Percentiles rank a stretch among this genome's conserved stretches.
These are phyloP conservation scores for Populus alba DNA, from an alignment of 345 rosid species.

Conservation along the genomic window DNA sequence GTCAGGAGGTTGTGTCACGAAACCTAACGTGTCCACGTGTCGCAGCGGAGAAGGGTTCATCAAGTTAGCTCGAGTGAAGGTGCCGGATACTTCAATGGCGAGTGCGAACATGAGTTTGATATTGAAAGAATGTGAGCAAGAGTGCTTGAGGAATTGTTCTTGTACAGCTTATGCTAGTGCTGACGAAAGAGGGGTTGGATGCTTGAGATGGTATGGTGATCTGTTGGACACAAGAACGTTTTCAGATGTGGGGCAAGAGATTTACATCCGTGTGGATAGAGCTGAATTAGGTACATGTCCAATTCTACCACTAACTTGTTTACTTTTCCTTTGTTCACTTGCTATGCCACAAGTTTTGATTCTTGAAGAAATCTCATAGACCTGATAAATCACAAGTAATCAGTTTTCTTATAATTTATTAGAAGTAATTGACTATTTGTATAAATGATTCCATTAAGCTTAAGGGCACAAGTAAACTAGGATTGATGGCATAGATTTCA, in stretches of 20 bases:
- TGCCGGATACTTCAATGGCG: conserved; percentile 17
- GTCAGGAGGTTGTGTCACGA: conserved; percentile 52
- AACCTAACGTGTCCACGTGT: not conserved
- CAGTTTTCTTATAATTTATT: no score
- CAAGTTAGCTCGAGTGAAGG: conserved; percentile 16
- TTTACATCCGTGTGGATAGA: not conserved
- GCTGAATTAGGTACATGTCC: not conserved
- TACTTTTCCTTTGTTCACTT: no score
- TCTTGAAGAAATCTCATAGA: no score
- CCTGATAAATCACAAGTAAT: no score
- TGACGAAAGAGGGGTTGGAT: conserved; percentile 11
- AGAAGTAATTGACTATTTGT: no score
- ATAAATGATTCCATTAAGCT: no score
- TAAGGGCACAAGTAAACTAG: no score
- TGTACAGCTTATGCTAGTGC: conserved; percentile 32
- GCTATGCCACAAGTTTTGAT: no score
- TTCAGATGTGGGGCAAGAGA: not conserved
- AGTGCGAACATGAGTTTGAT: conserved; percentile 4
- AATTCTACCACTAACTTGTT: no score
- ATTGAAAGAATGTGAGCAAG: conserved; percentile 21
- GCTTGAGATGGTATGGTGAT: not conserved
- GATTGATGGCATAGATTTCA: no score
- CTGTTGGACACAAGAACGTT: not conserved
- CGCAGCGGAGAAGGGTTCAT: conserved; percentile 29
- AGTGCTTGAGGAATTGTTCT: conserved; percentile 32